Conservation (phyloP, 2,329 filamentous ascomycete species). For the Ophioceras dolichostomum region DNA sequence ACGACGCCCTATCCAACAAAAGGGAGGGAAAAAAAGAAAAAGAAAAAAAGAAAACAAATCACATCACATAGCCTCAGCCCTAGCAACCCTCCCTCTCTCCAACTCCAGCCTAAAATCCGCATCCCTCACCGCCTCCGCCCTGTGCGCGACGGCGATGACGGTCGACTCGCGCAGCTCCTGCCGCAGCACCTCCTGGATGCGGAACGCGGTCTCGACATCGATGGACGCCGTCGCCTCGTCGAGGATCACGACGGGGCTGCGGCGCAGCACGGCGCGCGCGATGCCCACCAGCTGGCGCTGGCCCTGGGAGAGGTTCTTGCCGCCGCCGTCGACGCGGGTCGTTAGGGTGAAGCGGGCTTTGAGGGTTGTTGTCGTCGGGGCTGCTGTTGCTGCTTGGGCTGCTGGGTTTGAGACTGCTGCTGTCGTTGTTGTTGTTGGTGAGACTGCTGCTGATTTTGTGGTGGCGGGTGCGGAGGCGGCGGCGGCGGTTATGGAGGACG, state of each 20-base stretch:
- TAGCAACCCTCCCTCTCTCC: slow-evolving; percentile 37
- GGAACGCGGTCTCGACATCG: slow-evolving; percentile 43
- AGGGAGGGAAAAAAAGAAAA: background rate
- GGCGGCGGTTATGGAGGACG: background rate
- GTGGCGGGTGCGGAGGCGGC: background rate
- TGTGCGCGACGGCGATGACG: slow-evolving; percentile 55
- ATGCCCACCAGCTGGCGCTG: slow-evolving; percentile 52
- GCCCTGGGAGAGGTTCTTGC: slow-evolving; percentile 50
- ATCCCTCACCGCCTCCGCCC: slow-evolving; percentile 48
- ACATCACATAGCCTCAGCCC: slow-evolving; percentile 19
- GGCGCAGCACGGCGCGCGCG: slow-evolving; percentile 44
- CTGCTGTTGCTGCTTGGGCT: slow-evolving; percentile 27
- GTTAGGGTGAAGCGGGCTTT: slow-evolving; percentile 22
- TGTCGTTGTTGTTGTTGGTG: slow-evolving; percentile 1
- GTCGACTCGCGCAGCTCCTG: slow-evolving; percentile 43
- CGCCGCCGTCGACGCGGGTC: slow-evolving; percentile 44
- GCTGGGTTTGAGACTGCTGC: slow-evolving; percentile 2
- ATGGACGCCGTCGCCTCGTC: slow-evolving; percentile 55
- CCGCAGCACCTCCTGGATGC: slow-evolving; percentile 44
- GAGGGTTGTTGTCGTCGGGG: slow-evolving; percentile 4
- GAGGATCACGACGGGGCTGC: slow-evolving; percentile 48
- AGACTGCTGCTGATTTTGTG: too few species aligned
- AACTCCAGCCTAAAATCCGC: slow-evolving; percentile 42
- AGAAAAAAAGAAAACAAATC: background rate
- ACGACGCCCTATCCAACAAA: background rate